A percentile compares a stretch with the other conserved stretches of the same genome.
These are phyloP conservation scores for Pythium sukuiense DNA, from an alignment of 352 stramenopile species.

Conservation along the genomic window DNA sequence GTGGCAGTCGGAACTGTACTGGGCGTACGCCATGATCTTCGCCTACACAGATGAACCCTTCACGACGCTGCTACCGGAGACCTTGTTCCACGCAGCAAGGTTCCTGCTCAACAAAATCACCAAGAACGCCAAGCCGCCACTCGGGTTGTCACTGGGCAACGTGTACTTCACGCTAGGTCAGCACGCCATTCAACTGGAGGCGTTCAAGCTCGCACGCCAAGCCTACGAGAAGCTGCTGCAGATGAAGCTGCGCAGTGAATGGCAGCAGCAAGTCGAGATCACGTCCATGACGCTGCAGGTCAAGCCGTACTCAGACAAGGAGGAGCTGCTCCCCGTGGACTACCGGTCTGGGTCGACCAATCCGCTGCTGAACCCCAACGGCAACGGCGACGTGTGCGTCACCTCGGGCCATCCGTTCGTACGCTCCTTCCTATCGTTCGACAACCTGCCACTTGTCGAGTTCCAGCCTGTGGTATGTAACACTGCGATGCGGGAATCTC, in stretches of 20 bases:
- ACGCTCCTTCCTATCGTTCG: conserved; percentile 94
- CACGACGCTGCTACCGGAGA: conserved; percentile 88
- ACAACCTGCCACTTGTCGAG: conserved; percentile 95
- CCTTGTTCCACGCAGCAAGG: conserved; percentile 90
- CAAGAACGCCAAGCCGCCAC: conserved; percentile 42
- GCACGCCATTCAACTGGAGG: conserved; percentile 87
- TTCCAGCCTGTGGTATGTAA: conserved; percentile 79
- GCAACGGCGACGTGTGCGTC: conserved; percentile 89
- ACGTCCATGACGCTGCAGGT: conserved; percentile 92
- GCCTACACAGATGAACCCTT: conserved; percentile 95
- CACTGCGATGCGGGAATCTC: neutral
- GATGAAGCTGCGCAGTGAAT: conserved; percentile 85
- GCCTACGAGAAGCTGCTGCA: conserved; percentile 93
- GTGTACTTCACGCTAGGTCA: conserved; percentile 95
- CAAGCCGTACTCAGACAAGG: conserved; percentile 91
- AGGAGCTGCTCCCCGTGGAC: conserved; percentile 93
- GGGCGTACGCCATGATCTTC: conserved; percentile 92
- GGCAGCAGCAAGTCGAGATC: conserved; percentile 88
- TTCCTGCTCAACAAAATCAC: conserved; percentile 93
- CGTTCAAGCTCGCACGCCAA: conserved; percentile 91
- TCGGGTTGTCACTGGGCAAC: conserved; percentile 88
- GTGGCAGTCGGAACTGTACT: conserved; percentile 90
- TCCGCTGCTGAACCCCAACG: conserved; percentile 89
- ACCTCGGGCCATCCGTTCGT: conserved; percentile 95
- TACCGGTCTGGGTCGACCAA: conserved; percentile 94